Evolutionary conservation across 2,329 filamentous ascomycete genomes (phyloP).

Genomic region (Scedosporium apiospermum): DNA sequence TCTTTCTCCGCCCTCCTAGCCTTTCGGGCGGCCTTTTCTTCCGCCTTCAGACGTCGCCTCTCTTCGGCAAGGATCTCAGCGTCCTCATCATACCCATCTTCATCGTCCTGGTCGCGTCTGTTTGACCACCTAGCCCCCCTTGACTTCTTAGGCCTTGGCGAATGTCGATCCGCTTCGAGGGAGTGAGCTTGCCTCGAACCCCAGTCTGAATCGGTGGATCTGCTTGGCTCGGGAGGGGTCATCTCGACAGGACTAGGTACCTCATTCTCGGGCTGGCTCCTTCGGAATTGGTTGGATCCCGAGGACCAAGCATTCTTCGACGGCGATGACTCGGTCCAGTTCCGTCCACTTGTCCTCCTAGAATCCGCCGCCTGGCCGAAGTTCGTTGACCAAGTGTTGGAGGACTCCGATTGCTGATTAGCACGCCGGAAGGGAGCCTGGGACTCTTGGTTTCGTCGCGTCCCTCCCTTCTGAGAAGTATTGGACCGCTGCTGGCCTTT

Average conservation of each 20-base stretch:
- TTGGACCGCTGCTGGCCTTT: neutral
- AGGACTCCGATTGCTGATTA: neutral
- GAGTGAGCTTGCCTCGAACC: neutral
- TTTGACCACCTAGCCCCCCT: neutral
- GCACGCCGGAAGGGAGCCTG: neutral
- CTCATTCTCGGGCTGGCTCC: neutral
- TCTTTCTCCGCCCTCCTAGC: conserved; percentile 23
- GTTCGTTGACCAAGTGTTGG: neutral
- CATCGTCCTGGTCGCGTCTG: conserved; percentile 16
- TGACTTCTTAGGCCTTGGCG: neutral
- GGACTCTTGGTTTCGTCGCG: neutral
- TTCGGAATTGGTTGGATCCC: neutral
- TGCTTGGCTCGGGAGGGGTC: neutral
- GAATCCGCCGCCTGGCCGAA: neutral
- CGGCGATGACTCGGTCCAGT: neutral
- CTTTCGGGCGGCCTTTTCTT: conserved; percentile 12
- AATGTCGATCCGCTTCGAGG: neutral
- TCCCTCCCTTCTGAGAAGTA: neutral
- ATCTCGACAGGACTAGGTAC: neutral
- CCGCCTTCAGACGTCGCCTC: conserved; percentile 29
- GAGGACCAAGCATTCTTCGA: neutral
- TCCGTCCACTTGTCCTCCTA: neutral
- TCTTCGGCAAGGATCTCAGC: conserved; percentile 24
- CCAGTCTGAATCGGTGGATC: neutral
- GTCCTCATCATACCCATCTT: conserved; percentile 29